A percentile compares a stretch with the other conserved stretches of the same genome.
Conservation (phyloP, 169 alveolate species). For the Plasmodium relictum region DNA sequence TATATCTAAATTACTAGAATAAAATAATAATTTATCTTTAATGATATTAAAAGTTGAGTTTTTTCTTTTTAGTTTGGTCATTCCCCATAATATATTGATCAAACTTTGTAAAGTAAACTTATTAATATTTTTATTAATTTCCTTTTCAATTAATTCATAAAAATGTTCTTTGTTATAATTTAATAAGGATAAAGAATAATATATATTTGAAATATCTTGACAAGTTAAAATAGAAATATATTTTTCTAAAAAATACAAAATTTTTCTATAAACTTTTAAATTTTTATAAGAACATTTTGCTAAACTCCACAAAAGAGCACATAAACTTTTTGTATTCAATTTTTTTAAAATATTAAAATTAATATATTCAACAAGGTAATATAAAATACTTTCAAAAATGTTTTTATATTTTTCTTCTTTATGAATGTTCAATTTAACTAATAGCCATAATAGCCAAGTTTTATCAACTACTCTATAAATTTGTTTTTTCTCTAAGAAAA, state of each 20-base stretch:
- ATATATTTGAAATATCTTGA: constrained; percentile 53
- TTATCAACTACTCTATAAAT: constrained; percentile 69
- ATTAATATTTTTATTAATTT: constrained; percentile 55
- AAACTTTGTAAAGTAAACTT: constrained; percentile 57
- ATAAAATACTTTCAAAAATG: constrained; percentile 29
- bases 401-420: constrained; percentile 50
- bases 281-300: constrained; percentile 45
- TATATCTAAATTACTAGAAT: constrained; percentile 49
- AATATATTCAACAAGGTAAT: constrained; percentile 22
- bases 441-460: constrained; percentile 67
- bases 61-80: constrained; percentile 69
- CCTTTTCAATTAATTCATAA: constrained; percentile 47
- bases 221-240: constrained; percentile 40
- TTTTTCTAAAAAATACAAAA: constrained; percentile 43
- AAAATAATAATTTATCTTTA: constrained; percentile 63
- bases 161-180: constrained; percentile 30
- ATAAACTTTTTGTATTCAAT: constrained; percentile 69
- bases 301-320: constrained; percentile 76
- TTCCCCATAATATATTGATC: constrained; percentile 60
- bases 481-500: constrained; percentile 58
- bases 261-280: constrained; percentile 27
- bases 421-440: constrained; percentile 65
- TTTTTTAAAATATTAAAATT: constrained; percentile 46
- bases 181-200: constrained; percentile 48
- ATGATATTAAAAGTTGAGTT: constrained; percentile 19